phyloP scores from a whole-genome alignment of 192 early-diverging fungal species.

The Backusella westeae region DNA sequence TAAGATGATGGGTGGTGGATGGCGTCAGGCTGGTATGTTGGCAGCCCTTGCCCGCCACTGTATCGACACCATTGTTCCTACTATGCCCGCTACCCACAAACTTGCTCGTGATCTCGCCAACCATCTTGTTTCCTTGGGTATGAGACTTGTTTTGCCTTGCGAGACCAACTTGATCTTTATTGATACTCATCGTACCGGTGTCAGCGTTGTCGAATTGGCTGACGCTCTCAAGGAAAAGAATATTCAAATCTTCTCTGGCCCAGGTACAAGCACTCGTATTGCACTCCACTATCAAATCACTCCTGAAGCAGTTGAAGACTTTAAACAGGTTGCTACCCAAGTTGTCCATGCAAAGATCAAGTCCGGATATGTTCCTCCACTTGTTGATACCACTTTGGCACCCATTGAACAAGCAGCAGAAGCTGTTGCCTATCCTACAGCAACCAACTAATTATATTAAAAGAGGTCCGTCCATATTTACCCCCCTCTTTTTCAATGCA shows the following conservation, averaged over 20 bases:
- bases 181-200: conserved; percentile 44
- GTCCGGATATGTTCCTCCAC: not conserved
- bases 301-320: conserved; percentile 50
- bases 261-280: conserved; percentile 45
- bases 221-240: conserved; percentile 41
- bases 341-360: not conserved
- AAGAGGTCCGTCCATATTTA: not conserved
- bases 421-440: not conserved
- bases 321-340: conserved; percentile 36
- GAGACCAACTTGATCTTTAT: conserved; percentile 94
- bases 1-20: conserved; percentile 91
- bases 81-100: conserved; percentile 65
- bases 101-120: conserved; percentile 62
- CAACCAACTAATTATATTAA: not conserved
- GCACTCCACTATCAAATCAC: conserved; percentile 74
- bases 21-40: conserved; percentile 86
- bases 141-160: conserved; percentile 55
- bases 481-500: not conserved
- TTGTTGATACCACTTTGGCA: not conserved
- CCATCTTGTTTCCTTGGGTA: conserved; percentile 58
- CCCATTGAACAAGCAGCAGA: not conserved
- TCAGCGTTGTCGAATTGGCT: conserved; percentile 49
- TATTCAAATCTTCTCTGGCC: conserved; percentile 56
- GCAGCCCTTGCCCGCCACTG: conserved; percentile 77
- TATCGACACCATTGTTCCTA: conserved; percentile 71